phyloP scores from a whole-genome alignment of 2,329 filamentous ascomycete genomes.

The Penicillium sp. region DNA sequence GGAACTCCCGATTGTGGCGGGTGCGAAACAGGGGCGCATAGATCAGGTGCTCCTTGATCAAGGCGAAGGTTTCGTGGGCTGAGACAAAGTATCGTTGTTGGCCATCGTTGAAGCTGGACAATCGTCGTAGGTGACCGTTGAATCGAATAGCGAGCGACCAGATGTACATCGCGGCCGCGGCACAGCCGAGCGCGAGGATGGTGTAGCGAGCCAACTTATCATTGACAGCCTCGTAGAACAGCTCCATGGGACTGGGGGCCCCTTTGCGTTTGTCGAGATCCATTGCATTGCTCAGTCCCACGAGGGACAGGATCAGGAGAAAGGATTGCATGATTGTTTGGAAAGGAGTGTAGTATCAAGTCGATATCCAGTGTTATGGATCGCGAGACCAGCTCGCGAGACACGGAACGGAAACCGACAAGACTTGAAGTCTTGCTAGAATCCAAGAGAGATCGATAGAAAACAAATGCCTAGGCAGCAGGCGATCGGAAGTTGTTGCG shows the following conservation, averaged over 20 bases:
- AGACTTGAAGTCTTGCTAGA: not conserved
- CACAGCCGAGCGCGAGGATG: conserved; percentile 57
- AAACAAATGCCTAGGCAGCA: no score
- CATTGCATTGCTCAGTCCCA: conserved; percentile 24
- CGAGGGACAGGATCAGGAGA: conserved; percentile 24
- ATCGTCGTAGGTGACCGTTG: conserved; percentile 62
- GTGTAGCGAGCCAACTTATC: conserved; percentile 56
- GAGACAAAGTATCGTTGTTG: conserved; percentile 71
- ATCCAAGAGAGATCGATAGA: no score
- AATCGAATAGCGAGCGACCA: conserved; percentile 61
- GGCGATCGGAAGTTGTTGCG: no score
- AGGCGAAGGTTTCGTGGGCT: conserved; percentile 54
- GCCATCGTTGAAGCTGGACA: conserved; percentile 71
- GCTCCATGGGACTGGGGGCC: conserved; percentile 3
- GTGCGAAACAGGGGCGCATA: conserved; percentile 43
- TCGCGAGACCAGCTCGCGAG: not conserved
- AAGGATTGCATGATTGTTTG: conserved; percentile 19
- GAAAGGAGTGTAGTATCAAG: not conserved
- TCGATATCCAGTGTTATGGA: not conserved
- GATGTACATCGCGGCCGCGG: conserved; percentile 58
- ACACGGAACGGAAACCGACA: conserved; percentile 2
- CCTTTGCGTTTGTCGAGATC: conserved; percentile 26
- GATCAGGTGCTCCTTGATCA: conserved; percentile 61
- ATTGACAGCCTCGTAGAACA: conserved; percentile 41
- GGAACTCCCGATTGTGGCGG: conserved; percentile 44